phyloP scores from a whole-genome alignment of 768 basidiomycete species.

The Termitomyces sp. region DNA sequence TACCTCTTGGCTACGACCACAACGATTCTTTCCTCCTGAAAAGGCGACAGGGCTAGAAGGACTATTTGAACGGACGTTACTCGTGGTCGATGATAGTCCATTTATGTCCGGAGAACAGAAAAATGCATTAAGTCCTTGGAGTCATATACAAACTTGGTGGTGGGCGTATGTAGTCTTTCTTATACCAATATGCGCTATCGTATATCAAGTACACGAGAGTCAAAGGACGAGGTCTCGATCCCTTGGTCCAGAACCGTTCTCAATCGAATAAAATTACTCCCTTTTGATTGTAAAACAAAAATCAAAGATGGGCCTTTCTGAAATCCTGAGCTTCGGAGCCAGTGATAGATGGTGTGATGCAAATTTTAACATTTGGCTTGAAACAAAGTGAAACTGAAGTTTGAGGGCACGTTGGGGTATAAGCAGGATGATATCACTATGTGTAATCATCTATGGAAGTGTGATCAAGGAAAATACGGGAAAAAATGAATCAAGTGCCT shows the following conservation, averaged over 20 bases:
- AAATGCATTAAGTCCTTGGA: neutral
- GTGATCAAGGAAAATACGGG: neutral
- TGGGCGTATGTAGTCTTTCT: constrained; percentile 28
- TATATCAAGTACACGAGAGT: constrained; percentile 20
- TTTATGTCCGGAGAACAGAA: neutral
- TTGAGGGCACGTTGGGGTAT: constrained; percentile 7
- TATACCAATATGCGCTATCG: constrained; percentile 21
- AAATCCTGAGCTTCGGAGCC: neutral
- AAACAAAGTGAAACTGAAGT: neutral
- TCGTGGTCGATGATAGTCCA: constrained; percentile 42
- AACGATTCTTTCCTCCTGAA: constrained; percentile 75
- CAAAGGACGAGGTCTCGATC: constrained; percentile 4
- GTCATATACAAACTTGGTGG: constrained; percentile 29
- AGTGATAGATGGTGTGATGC: neutral
- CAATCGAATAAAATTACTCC: neutral
- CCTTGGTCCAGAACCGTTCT: constrained; percentile 4
- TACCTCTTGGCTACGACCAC: constrained; percentile 58
- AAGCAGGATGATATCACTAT: neutral
- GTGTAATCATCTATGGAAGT: neutral
- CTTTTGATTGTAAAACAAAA: neutral
- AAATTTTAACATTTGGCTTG: neutral
- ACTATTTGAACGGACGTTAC: constrained; percentile 56
- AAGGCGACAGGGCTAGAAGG: constrained; percentile 72
- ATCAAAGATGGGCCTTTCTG: neutral
- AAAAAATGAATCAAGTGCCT: constrained; percentile 6